Percentiles rank a stretch among this genome's conserved stretches.
Evolutionary conservation across 2,329 filamentous ascomycete genomes (phyloP).

Genomic region (Coleophoma eucalyptorum): DNA sequence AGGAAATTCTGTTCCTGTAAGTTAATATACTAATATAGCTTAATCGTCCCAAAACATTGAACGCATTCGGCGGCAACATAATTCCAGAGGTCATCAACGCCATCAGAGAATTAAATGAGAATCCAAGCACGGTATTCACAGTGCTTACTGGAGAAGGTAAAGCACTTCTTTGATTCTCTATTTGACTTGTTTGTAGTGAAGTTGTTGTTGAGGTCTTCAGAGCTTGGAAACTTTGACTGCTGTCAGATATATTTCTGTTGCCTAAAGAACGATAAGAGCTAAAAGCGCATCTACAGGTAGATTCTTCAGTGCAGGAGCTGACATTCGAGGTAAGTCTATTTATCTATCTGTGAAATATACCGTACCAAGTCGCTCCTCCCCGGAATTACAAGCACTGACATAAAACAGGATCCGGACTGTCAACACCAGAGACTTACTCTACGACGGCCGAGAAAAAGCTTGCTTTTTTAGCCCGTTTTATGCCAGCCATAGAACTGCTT

Average conservation of each 20-base stretch:
- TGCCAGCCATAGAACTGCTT: slow-evolving; percentile 30
- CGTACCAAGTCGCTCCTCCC: too few species aligned
- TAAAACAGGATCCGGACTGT: too few species aligned
- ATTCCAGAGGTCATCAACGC: slow-evolving; percentile 38
- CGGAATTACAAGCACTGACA: too few species aligned
- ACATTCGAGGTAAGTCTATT: slow-evolving; percentile 33
- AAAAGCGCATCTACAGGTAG: slow-evolving; percentile 25
- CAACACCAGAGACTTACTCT: slow-evolving; percentile 5
- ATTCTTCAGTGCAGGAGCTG: slow-evolving; percentile 46
- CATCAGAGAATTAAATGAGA: slow-evolving; percentile 38
- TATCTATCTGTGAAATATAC: too few species aligned
- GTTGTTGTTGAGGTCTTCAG: too few species aligned
- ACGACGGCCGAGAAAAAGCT: slow-evolving; percentile 22
- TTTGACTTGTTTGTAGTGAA: too few species aligned
- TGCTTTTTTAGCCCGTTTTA: slow-evolving; percentile 15
- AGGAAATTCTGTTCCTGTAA: not conserved
- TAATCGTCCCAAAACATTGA: slow-evolving; percentile 43
- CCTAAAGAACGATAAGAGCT: too few species aligned
- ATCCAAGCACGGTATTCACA: slow-evolving; percentile 45
- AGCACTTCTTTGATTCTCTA: too few species aligned
- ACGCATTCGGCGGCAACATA: slow-evolving; percentile 42
- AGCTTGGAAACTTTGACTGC: too few species aligned
- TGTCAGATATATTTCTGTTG: too few species aligned
- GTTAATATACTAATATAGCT: slow-evolving; percentile 24
- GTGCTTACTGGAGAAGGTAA: slow-evolving; percentile 40